Evolutionary conservation across 2,329 filamentous ascomycete species (phyloP).

Genomic region (Clonostachys chloroleuca): DNA sequence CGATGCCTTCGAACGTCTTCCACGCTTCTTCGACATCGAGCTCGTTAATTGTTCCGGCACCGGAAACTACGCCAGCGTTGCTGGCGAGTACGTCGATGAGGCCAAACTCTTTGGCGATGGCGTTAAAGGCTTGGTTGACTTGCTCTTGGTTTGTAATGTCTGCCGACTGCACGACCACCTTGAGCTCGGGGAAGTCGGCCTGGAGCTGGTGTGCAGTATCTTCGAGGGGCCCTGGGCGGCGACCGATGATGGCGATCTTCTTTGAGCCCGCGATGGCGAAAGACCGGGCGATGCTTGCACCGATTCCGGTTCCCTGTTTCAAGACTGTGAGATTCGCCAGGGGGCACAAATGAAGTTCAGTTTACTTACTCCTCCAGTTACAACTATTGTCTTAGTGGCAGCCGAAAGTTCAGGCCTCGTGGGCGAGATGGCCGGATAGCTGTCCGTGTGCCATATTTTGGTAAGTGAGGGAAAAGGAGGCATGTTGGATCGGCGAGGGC

Average conservation of each 20-base stretch:
- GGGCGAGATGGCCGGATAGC: constrained; percentile 21
- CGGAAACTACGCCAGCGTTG: not conserved
- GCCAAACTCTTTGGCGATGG: not conserved
- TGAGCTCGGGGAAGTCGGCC: not conserved
- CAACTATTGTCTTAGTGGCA: constrained; percentile 11
- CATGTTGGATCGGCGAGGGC: not conserved
- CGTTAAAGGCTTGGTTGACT: not conserved
- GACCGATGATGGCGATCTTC: not conserved
- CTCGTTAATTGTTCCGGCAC: constrained; percentile 4
- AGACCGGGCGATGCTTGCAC: not conserved
- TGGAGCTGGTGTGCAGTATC: not conserved
- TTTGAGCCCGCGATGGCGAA: constrained; percentile 4
- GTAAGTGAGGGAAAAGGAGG: not conserved
- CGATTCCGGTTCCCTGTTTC: constrained; percentile 6
- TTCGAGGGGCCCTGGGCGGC: not conserved
- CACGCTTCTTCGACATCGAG: constrained; percentile 4
- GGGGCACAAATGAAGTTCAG: not conserved
- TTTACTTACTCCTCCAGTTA: constrained; percentile 6
- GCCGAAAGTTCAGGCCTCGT: constrained; percentile 20
- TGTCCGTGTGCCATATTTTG: constrained; percentile 11
- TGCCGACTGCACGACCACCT: not conserved
- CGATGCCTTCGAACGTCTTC: constrained; percentile 8
- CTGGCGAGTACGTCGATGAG: constrained; percentile 14
- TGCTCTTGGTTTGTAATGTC: not conserved
- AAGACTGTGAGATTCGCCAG: not conserved